phyloP scores from a whole-genome alignment of 2,329 filamentous ascomycete genomes.

The Eurotiales sp. region DNA sequence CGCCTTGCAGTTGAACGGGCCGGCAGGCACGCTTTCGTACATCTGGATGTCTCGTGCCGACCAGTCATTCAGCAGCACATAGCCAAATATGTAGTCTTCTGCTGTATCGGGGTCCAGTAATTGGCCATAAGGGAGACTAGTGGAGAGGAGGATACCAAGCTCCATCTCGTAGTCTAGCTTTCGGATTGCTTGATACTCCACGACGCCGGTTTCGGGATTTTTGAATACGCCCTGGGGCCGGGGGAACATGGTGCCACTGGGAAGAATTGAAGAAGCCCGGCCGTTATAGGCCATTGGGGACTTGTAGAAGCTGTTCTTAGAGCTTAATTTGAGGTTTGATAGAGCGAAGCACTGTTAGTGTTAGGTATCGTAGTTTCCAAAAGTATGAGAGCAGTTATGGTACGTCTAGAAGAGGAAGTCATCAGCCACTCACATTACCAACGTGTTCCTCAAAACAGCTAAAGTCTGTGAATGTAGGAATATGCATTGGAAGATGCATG shows the following conservation, averaged over 20 bases:
- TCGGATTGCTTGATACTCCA: slow-evolving; percentile 34
- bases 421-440: too few species aligned
- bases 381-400: slow-evolving; percentile 1
- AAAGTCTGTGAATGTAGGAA: slow-evolving; percentile 8
- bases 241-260: slow-evolving; percentile 3
- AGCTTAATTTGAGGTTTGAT: too few species aligned
- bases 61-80: slow-evolving; percentile 62
- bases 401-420: too few species aligned
- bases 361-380: too few species aligned
- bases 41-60: slow-evolving; percentile 57
- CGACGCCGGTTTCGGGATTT: neutral
- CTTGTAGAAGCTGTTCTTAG: too few species aligned
- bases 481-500: slow-evolving; percentile 6
- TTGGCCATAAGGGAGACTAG: slow-evolving; percentile 37
- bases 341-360: too few species aligned
- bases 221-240: slow-evolving; percentile 2
- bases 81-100: slow-evolving; percentile 55
- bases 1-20: slow-evolving; percentile 58
- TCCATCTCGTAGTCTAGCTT: slow-evolving; percentile 51
- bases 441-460: too few species aligned
- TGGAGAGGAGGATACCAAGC: slow-evolving; percentile 44
- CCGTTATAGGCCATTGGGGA: slow-evolving; percentile 10
- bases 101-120: slow-evolving; percentile 42
- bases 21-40: slow-evolving; percentile 57
- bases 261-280: neutral